A percentile compares a stretch with the other conserved stretches of the same genome.
These are phyloP conservation scores for Sclerospora graminicola DNA, from an alignment of 352 stramenopile species.

Conservation along the genomic window DNA sequence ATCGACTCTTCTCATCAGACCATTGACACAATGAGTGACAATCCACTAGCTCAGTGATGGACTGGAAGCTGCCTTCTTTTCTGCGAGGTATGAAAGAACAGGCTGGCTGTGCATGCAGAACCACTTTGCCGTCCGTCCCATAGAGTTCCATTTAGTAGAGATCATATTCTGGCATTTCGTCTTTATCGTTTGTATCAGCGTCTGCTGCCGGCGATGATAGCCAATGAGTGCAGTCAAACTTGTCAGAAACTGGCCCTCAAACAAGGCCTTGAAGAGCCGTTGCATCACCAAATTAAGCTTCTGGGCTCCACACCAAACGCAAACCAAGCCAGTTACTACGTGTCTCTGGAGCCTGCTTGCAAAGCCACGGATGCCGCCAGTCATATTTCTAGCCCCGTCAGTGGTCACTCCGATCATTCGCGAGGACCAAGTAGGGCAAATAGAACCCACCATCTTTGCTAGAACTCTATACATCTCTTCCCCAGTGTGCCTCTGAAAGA, in stretches of 20 bases:
- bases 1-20: not conserved
- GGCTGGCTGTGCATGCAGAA: not conserved
- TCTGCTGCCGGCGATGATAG: not conserved
- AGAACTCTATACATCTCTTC: too few relatives aligned
- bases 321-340: not conserved
- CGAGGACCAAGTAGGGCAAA: not conserved
- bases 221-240: not conserved
- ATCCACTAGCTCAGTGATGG: too few relatives aligned
- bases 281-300: too few relatives aligned
- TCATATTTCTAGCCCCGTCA: too few relatives aligned
- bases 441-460: not conserved
- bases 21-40: too few relatives aligned
- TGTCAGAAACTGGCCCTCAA: not conserved
- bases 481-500: not conserved
- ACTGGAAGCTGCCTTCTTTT: not conserved
- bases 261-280: too few relatives aligned
- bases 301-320: not conserved
- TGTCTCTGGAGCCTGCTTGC: not conserved
- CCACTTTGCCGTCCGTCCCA: too few relatives aligned
- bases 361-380: too few relatives aligned
- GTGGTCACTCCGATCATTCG: too few relatives aligned
- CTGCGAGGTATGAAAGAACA: not conserved
- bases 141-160: not conserved
- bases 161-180: not conserved
- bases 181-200: not conserved